Evolutionary conservation across 352 stramenopile species (phyloP).

Genomic region (Aphanomyces stellatus): DNA sequence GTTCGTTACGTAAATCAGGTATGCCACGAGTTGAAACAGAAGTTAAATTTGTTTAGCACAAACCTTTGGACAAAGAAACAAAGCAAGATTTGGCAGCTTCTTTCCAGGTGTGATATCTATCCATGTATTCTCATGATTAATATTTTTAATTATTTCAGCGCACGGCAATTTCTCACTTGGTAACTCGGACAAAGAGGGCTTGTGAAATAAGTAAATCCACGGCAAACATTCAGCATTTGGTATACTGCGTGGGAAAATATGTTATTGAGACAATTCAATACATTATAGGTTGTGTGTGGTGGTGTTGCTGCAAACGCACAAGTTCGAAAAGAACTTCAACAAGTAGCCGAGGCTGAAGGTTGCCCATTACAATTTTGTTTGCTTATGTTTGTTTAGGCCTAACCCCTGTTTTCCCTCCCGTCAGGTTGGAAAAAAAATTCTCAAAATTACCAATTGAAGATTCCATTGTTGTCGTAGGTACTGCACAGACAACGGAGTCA

Average conservation of each 20-base stretch:
- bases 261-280: neutral
- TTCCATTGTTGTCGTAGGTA: constrained; percentile 65
- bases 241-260: constrained; percentile 27
- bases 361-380: no score
- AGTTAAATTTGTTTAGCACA: constrained; percentile 28
- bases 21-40: constrained; percentile 25
- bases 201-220: constrained; percentile 70
- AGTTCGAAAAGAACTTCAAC: constrained; percentile 80
- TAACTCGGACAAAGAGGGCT: constrained; percentile 81
- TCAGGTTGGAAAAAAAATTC: constrained; percentile 64
- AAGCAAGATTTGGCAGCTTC: constrained; percentile 90
- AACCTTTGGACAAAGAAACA: constrained; percentile 31
- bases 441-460: constrained; percentile 21
- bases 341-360: constrained; percentile 37
- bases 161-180: constrained; percentile 83
- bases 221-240: constrained; percentile 50
- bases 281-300: constrained; percentile 86
- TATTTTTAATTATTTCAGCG: constrained; percentile 31
- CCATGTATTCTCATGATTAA: neutral
- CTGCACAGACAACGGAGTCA: constrained; percentile 98
- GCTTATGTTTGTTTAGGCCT: no score
- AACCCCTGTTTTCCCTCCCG: constrained; percentile 5
- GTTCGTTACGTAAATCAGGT: constrained; percentile 62
- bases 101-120: constrained; percentile 63
- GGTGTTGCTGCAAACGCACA: constrained; percentile 96